Percentiles rank a stretch among this genome's conserved stretches.
These are phyloP conservation scores for Melanomma pulvis-pyrius DNA, from an alignment of 495 filamentous ascomycete genomes.

Conservation along the genomic window DNA sequence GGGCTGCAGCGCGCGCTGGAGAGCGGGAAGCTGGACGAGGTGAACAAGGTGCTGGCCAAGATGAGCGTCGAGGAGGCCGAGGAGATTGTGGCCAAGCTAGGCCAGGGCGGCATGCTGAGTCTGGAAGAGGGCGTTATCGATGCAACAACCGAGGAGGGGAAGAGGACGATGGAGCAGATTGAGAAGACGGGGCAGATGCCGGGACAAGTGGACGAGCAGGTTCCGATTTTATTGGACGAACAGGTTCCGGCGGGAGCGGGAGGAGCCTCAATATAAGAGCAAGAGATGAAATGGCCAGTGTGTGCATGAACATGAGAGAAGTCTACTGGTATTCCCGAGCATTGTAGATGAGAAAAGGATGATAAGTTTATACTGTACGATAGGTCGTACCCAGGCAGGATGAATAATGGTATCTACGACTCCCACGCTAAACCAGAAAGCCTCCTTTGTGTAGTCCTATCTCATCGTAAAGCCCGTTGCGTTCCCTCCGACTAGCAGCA, in stretches of 20 bases:
- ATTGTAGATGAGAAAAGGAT: too few relatives aligned
- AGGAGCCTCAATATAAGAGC: too few relatives aligned
- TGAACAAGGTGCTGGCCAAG: slow-evolving; percentile 92
- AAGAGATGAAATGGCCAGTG: too few relatives aligned
- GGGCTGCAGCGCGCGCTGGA: slow-evolving; percentile 80
- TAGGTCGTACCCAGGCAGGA: background rate
- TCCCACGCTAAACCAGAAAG: background rate
- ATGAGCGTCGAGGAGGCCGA: slow-evolving; percentile 95
- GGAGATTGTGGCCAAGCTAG: slow-evolving; percentile 79
- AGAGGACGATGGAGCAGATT: slow-evolving; percentile 73
- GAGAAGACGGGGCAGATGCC: slow-evolving; percentile 61
- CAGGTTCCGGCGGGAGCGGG: too few relatives aligned
- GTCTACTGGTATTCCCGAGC: too few relatives aligned
- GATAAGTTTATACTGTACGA: background rate
- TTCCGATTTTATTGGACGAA: background rate
- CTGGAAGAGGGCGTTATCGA: slow-evolving; percentile 92
- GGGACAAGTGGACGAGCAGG: slow-evolving; percentile 31
- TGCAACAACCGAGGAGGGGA: slow-evolving; percentile 90
- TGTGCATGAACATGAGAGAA: too few relatives aligned
- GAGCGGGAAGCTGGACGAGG: slow-evolving; percentile 83
- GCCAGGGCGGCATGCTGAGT: slow-evolving; percentile 88
- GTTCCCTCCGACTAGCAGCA: too few relatives aligned
- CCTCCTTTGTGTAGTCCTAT: background rate
- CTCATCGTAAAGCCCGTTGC: background rate
- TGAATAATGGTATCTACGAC: background rate